A percentile compares a stretch with the other conserved stretches of the same genome.
Conservation (phyloP, 768 basidiomycete species). For the Myochromella boudieri region DNA sequence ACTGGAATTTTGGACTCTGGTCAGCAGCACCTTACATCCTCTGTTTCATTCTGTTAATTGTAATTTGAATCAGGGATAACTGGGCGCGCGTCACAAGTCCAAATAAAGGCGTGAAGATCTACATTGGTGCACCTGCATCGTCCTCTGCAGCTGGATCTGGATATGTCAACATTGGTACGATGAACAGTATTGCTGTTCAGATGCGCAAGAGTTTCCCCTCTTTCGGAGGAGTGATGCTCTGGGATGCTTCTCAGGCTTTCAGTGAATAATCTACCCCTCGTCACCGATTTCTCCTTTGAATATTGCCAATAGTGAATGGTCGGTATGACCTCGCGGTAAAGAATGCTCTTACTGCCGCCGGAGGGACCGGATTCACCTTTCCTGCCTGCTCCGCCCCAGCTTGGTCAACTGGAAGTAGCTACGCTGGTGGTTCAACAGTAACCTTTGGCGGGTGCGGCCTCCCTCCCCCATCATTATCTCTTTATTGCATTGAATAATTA, state of each 20-base stretch:
- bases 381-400: conserved; percentile 59
- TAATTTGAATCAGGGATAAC: conserved; percentile 46
- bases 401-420: conserved; percentile 46
- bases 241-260: conserved; percentile 49
- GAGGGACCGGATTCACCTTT: conserved; percentile 69
- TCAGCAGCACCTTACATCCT: conserved; percentile 19
- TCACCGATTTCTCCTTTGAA: conserved; percentile 11
- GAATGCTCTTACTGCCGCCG: conserved; percentile 54
- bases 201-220: conserved; percentile 61
- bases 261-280: conserved; percentile 37
- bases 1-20: conserved; percentile 66
- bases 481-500: conserved; percentile 1
- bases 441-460: conserved; percentile 51
- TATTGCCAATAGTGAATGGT: conserved; percentile 42
- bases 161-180: conserved; percentile 49
- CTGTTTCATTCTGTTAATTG: not conserved
- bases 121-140: conserved; percentile 65
- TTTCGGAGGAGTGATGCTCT: conserved; percentile 64
- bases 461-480: conserved; percentile 1
- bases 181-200: conserved; percentile 45
- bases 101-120: conserved; percentile 63
- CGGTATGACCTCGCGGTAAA: conserved; percentile 64
- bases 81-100: conserved; percentile 61
- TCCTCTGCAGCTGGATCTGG: conserved; percentile 56
- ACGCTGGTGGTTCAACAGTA: conserved; percentile 51